phyloP scores from a whole-genome alignment of 176 grass and related monocot species.

The Eremochloa ophiuroides region DNA sequence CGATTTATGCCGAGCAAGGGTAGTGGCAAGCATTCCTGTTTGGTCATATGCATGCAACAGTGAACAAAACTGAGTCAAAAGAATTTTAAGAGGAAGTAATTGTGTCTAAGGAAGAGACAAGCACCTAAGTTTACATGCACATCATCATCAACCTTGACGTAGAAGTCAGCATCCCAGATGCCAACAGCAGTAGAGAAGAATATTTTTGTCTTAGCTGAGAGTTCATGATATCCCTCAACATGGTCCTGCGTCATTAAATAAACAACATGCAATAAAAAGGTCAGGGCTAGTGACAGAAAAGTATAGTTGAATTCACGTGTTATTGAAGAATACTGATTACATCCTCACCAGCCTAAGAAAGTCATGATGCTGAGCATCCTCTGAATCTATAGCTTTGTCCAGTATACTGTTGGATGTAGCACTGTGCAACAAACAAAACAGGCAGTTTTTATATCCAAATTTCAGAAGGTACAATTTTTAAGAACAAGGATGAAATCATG shows the following conservation, averaged over 20 bases:
- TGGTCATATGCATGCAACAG: constrained; percentile 12
- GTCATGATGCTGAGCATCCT: constrained; percentile 80
- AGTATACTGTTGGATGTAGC: constrained; percentile 93
- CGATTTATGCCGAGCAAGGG: constrained; percentile 73
- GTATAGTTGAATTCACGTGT: constrained; percentile 4
- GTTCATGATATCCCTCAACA: constrained; percentile 96
- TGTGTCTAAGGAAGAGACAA: constrained; percentile 17
- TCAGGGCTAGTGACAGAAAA: constrained; percentile 17
- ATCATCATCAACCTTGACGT: constrained; percentile 96
- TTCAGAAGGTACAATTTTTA: background rate
- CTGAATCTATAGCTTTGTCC: constrained; percentile 87
- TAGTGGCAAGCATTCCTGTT: constrained; percentile 86
- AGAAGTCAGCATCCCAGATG: constrained; percentile 96
- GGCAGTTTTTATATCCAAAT: background rate
- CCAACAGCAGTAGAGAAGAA: constrained; percentile 87
- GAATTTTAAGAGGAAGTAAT: constrained; percentile 4
- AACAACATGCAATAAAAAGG: background rate
- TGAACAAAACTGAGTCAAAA: background rate
- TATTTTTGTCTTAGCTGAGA: constrained; percentile 96
- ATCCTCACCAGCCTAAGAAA: constrained; percentile 80
- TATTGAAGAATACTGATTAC: background rate
- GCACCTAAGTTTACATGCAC: constrained; percentile 97
- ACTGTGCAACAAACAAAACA: constrained; percentile 41
- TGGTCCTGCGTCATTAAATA: constrained; percentile 55
- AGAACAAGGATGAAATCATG: constrained; percentile 8